Percentiles rank a stretch among this genome's conserved stretches.
These are phyloP conservation scores for Auxenochlorella pyrenoidosa DNA, from an alignment of 139 green algal genomes.

Conservation along the genomic window DNA sequence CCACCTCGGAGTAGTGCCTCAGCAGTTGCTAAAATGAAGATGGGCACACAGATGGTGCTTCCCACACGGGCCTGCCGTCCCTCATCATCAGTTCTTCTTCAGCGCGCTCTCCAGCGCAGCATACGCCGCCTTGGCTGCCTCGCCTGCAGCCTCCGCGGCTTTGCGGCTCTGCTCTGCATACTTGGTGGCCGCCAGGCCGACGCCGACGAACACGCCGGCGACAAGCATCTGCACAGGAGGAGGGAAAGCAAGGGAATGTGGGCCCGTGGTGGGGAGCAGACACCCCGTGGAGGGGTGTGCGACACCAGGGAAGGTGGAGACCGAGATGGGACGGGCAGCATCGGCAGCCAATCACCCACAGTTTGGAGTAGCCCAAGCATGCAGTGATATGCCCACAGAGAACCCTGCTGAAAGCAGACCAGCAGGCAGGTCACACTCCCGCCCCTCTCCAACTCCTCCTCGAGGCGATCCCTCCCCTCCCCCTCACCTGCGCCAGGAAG, in stretches of 20 bases:
- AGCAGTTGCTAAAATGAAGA: no score
- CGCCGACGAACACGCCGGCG: neutral
- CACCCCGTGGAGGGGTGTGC: neutral
- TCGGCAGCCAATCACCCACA: no score
- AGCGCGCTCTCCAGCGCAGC: neutral
- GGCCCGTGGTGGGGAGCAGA: neutral
- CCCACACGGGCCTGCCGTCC: no score
- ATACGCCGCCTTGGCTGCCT: neutral
- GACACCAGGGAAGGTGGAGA: neutral
- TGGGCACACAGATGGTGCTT: no score
- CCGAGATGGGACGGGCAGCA: no score
- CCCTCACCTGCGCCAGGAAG: conserved; percentile 27
- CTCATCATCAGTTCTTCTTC: neutral
- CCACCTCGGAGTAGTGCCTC: no score
- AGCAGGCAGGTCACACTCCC: no score
- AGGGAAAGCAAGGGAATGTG: neutral
- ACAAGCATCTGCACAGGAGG: conserved; percentile 15
- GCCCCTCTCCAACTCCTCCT: neutral
- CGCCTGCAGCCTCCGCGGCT: neutral
- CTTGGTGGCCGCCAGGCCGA: neutral
- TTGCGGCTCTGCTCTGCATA: neutral
- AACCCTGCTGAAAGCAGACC: no score
- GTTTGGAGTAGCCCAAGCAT: no score
- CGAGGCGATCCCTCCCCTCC: no score
- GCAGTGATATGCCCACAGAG: no score